phyloP scores from a whole-genome alignment of 768 basidiomycete species.

The Pulveroboletus sp. region DNA sequence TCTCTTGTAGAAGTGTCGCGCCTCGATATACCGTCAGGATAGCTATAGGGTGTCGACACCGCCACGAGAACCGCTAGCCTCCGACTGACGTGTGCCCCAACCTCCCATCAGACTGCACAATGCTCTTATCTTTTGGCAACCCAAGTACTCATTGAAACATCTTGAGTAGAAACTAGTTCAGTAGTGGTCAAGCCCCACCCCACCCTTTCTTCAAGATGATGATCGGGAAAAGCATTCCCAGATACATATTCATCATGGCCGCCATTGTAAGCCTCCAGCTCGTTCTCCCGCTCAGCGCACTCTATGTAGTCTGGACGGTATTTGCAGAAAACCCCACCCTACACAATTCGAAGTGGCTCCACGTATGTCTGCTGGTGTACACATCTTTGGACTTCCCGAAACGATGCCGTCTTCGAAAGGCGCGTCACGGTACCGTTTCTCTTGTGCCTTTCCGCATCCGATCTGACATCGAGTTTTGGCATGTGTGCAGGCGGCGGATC shows the following conservation, averaged over 20 bases:
- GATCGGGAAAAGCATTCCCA: conserved; percentile 46
- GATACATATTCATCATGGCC: conserved; percentile 52
- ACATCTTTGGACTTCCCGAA: conserved; percentile 49
- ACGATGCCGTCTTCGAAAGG: conserved; percentile 44
- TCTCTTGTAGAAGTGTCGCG: too few relatives aligned
- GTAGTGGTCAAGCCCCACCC: too few relatives aligned
- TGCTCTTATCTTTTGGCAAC: too few relatives aligned
- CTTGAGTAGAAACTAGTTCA: too few relatives aligned
- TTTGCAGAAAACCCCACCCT: too few relatives aligned
- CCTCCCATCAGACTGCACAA: too few relatives aligned
- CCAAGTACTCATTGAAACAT: too few relatives aligned
- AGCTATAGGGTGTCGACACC: too few relatives aligned
- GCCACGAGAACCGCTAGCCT: too few relatives aligned
- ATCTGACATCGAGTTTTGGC: too few relatives aligned
- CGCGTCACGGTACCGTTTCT: background rate
- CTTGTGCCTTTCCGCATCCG: background rate
- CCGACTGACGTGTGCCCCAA: too few relatives aligned
- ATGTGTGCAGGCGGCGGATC: conserved; percentile 38
- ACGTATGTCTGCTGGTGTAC: conserved; percentile 23
- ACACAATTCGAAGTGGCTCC: conserved; percentile 7
- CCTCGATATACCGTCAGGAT: too few relatives aligned
- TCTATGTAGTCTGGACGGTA: conserved; percentile 32
- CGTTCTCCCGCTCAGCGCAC: conserved; percentile 48
- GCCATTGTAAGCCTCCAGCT: conserved; percentile 46
- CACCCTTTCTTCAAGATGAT: conserved; percentile 31